Percentiles rank a stretch among this genome's conserved stretches.
Conservation (phyloP, 257 asterid species). For the Nyctanthes arbortristis region DNA sequence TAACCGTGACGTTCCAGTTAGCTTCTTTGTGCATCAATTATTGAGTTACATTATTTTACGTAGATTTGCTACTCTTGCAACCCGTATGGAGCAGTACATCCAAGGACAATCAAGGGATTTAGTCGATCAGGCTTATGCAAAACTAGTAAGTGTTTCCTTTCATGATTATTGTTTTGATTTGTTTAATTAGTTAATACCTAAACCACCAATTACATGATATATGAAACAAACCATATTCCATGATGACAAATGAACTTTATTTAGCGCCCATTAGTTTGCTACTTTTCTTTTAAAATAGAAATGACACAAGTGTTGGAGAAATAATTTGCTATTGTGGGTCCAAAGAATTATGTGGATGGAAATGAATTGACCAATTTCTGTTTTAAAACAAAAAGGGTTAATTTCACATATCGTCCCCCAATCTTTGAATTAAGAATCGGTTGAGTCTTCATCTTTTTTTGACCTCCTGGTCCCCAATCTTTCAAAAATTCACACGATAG, state of each 20-base stretch:
- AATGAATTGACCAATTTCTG: too few species aligned
- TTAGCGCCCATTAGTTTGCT: slow-evolving; percentile 16
- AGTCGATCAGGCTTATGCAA: slow-evolving; percentile 96
- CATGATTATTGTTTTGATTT: background rate
- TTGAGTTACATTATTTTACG: slow-evolving; percentile 22
- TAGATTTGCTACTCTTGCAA: slow-evolving; percentile 91
- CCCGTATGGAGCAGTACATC: slow-evolving; percentile 99
- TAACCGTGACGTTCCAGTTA: too few species aligned
- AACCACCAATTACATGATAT: background rate
- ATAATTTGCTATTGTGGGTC: too few species aligned
- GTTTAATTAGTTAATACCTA: background rate
- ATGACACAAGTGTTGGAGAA: too few species aligned
- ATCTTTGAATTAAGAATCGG: too few species aligned
- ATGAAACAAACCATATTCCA: background rate
- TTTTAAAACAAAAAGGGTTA: too few species aligned
- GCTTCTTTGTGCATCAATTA: slow-evolving; percentile 13
- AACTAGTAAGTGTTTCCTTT: slow-evolving; percentile 59
- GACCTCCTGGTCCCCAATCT: too few species aligned
- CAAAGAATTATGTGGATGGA: too few species aligned
- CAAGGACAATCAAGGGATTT: slow-evolving; percentile 98
- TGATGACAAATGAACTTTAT: slow-evolving; percentile 9
- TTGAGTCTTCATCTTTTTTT: too few species aligned
- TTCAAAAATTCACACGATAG: too few species aligned
- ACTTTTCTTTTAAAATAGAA: too few species aligned
- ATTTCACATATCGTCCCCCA: too few species aligned